phyloP scores from a whole-genome alignment of 2,329 filamentous ascomycete genomes.

The Fusarium anthophilum region DNA sequence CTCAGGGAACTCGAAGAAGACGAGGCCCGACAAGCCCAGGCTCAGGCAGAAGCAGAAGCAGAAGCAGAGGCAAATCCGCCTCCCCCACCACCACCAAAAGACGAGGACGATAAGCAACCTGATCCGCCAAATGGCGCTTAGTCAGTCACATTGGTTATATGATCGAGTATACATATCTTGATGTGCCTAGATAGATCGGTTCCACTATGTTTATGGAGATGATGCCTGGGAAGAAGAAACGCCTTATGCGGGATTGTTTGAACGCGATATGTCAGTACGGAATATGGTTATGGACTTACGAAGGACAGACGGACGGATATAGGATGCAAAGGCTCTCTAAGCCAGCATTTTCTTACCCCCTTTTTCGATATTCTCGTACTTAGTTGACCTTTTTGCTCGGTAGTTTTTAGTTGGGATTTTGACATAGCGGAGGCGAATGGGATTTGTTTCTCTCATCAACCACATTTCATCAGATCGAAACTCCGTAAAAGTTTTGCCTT shows the following conservation, averaged over 20 bases:
- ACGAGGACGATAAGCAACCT: conserved; percentile 25
- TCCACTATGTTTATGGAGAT: conserved; percentile 30
- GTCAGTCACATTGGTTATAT: not conserved
- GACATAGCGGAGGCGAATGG: conserved; percentile 50
- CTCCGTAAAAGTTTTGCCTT: not conserved
- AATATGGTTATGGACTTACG: conserved; percentile 13
- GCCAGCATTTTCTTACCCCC: conserved; percentile 3
- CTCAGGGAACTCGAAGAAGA: conserved; percentile 17
- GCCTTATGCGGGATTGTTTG: conserved; percentile 28
- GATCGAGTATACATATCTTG: conserved; percentile 2
- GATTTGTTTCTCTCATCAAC: conserved; percentile 14
- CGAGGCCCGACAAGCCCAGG: not conserved
- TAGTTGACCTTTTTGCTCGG: conserved; percentile 17
- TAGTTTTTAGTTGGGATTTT: conserved; percentile 29
- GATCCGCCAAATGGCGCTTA: conserved; percentile 35
- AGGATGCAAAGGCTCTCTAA: not conserved
- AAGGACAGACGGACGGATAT: conserved; percentile 10
- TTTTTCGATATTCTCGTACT: conserved; percentile 31
- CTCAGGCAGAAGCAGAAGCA: conserved; percentile 9
- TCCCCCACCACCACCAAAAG: conserved; percentile 27
- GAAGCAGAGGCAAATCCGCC: conserved; percentile 9
- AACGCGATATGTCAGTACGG: conserved; percentile 20
- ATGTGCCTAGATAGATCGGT: conserved; percentile 4
- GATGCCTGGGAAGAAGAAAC: conserved; percentile 28
- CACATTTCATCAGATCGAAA: not conserved